These are phyloP conservation scores for Pleomassaria siparia DNA, from an alignment of 2,329 filamentous ascomycete genomes.

Conservation along the genomic window DNA sequence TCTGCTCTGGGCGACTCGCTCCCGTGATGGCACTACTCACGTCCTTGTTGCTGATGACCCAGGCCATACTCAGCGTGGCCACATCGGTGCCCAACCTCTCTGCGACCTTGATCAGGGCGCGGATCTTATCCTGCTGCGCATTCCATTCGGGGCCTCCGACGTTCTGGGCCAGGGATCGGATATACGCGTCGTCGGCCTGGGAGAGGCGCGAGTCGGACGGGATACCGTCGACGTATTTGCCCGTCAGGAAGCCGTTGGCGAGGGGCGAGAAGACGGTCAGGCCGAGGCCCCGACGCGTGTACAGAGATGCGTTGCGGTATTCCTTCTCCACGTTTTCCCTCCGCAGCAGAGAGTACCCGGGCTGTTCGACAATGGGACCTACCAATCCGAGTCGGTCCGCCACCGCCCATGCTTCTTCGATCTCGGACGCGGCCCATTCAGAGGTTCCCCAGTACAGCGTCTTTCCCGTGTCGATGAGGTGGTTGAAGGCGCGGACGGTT, in stretches of 20 bases:
- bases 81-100: conserved; percentile 63
- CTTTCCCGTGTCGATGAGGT: conserved; percentile 68
- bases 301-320: conserved; percentile 57
- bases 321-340: conserved; percentile 61
- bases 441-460: conserved; percentile 67
- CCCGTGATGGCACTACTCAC: conserved; percentile 34
- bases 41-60: conserved; percentile 37
- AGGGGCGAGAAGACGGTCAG: conserved; percentile 59
- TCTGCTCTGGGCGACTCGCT: conserved; percentile 32
- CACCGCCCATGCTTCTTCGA: conserved; percentile 61
- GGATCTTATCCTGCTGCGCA: conserved; percentile 60
- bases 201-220: conserved; percentile 60
- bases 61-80: conserved; percentile 40
- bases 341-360: conserved; percentile 61
- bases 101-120: conserved; percentile 53
- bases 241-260: conserved; percentile 58
- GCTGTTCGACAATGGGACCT: conserved; percentile 55
- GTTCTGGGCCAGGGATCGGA: conserved; percentile 44
- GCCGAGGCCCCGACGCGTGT: conserved; percentile 55
- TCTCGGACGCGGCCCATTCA: conserved; percentile 62
- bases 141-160: conserved; percentile 57
- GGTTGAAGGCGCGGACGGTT: conserved; percentile 69
- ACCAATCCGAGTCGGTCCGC: conserved; percentile 61
- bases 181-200: conserved; percentile 58
- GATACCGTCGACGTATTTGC: conserved; percentile 64